Conservation (phyloP, 2,329 filamentous ascomycete species). For the Torrubiellomyces zombiae region DNA sequence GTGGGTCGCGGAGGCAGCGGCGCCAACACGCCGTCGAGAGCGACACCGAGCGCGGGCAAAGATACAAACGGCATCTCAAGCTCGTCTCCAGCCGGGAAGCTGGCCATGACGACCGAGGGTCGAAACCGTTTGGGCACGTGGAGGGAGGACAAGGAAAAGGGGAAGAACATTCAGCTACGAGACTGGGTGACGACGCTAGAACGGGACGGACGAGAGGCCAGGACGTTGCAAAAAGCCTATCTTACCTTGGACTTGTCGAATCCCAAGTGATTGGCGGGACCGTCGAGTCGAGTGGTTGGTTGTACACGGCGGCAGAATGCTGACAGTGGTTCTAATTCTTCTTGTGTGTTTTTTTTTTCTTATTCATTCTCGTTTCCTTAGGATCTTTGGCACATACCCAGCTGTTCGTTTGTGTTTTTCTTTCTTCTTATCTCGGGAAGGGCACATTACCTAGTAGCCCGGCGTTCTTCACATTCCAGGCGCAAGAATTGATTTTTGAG, state of each 20-base stretch:
- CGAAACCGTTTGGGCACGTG: slow-evolving; percentile 53
- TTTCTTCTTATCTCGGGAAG: slow-evolving; percentile 2
- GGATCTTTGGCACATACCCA: slow-evolving; percentile 4
- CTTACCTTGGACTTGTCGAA: slow-evolving; percentile 32
- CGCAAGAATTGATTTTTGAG: too few relatives aligned
- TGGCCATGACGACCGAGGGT: slow-evolving; percentile 37
- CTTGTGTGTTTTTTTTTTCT: slow-evolving; percentile 13
- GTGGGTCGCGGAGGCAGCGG: slow-evolving; percentile 33
- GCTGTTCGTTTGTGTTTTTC: neutral
- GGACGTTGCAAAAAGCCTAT: slow-evolving; percentile 43
- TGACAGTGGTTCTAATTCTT: slow-evolving; percentile 4
- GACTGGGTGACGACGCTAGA: slow-evolving; percentile 72
- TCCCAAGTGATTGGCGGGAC: slow-evolving; percentile 16
- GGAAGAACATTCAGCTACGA: slow-evolving; percentile 64
- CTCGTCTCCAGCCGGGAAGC: slow-evolving; percentile 13
- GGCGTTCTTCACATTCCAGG: too few relatives aligned
- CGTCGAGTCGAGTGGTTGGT: slow-evolving; percentile 1
- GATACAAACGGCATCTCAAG: slow-evolving; percentile 15
- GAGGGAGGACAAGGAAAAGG: slow-evolving; percentile 64
- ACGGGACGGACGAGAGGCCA: slow-evolving; percentile 52
- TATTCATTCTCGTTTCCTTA: slow-evolving; percentile 19
- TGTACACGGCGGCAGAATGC: slow-evolving; percentile 3
- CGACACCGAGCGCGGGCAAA: slow-evolving; percentile 14
- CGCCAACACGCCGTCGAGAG: slow-evolving; percentile 30
- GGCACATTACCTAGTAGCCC: too few relatives aligned